Base-by-base conservation (phyloP, 331 rosid species). In the Cydonia oblonga region DNA sequence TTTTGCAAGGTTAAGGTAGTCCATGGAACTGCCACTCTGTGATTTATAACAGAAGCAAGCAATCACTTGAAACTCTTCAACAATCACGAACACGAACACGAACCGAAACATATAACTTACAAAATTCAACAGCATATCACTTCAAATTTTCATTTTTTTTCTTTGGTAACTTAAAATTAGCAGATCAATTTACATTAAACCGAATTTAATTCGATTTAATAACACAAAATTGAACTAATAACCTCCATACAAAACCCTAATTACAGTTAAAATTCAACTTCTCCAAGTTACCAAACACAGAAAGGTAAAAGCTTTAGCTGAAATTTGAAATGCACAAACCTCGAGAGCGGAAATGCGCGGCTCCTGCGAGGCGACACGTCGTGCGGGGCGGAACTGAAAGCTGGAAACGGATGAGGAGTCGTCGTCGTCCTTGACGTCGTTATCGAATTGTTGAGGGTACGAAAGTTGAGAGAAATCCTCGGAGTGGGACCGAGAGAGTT, bases 401-500 rank as follows among this genome's bases (percentile, higher is more conserved):
- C 58, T 8, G 77, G 84, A 76, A 66, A 26, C 53, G 23, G 46
- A n/a, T n/a, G n/a, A 54, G 44, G 62, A 72, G 42, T 38, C 42
- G 33, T 28, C 72, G 16, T 78, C 82, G 35, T 73, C 26, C 14
- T 54, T 59, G 20, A 18, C 77, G 20, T 35, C 63, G 24, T 29
- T 25, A 22, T 60, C 58, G 23, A 14, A 38, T 6, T 46, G 68
- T 24, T 35, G 70, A 33, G 64, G 38, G 69, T 75, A 60, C 3
- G 81, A 35, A 51, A 52, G 63, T 11, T 64, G 53, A 29, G 63
- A 77, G 75, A 78, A 66, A 14, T 76, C 76, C 19, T 73, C 82
- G 66, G 84, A 83, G 58, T 70, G 76, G 54, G 87, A 80, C 49
- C 80, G 77, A 56, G 84, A 73, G 16, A 80, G 74, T 38, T 76